A percentile compares a stretch with the other conserved stretches of the same genome.
These are phyloP conservation scores for Saccharomyces pastorianus DNA, from an alignment of 1,139 yeast species.

Conservation along the genomic window DNA sequence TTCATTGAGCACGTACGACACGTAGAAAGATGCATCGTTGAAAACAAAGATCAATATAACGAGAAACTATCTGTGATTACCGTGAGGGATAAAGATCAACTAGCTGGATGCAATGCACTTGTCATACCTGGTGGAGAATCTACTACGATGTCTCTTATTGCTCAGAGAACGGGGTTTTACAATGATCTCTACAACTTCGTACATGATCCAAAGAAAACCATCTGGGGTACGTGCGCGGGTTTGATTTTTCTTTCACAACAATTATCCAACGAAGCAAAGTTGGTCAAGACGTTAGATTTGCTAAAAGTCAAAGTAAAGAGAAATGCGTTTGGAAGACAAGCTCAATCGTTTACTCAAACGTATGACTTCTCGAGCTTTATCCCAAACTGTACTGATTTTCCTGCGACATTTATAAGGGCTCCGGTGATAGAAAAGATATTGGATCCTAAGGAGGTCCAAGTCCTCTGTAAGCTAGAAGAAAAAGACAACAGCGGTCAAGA, in stretches of 20 bases:
- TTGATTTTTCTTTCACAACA: no score
- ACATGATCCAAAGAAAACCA: no score
- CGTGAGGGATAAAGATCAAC: conserved; percentile 47
- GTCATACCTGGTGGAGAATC: conserved; percentile 82
- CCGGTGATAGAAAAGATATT: conserved; percentile 52
- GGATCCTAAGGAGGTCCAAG: no score
- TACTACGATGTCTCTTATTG: conserved; percentile 65
- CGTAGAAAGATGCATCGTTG: conserved; percentile 36
- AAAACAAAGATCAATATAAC: conserved; percentile 4
- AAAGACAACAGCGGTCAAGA: no score
- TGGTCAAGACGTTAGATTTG: no score
- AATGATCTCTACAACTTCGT: conserved; percentile 48
- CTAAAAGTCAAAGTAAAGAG: no score
- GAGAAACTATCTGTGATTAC: conserved; percentile 32
- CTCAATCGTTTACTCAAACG: conserved; percentile 51
- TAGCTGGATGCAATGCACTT: conserved; percentile 48
- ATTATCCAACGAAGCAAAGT: no score
- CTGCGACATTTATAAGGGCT: conserved; percentile 67
- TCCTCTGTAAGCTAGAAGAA: no score
- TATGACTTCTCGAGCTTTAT: conserved; percentile 47
- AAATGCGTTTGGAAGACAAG: conserved; percentile 73
- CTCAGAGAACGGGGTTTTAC: conserved; percentile 55
- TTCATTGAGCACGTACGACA: conserved; percentile 58
- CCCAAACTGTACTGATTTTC: conserved; percentile 36
- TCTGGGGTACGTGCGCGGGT: no score